Base-by-base conservation (phyloP, 2,329 filamentous ascomycete genomes). In the Exophiala sp. region DNA sequence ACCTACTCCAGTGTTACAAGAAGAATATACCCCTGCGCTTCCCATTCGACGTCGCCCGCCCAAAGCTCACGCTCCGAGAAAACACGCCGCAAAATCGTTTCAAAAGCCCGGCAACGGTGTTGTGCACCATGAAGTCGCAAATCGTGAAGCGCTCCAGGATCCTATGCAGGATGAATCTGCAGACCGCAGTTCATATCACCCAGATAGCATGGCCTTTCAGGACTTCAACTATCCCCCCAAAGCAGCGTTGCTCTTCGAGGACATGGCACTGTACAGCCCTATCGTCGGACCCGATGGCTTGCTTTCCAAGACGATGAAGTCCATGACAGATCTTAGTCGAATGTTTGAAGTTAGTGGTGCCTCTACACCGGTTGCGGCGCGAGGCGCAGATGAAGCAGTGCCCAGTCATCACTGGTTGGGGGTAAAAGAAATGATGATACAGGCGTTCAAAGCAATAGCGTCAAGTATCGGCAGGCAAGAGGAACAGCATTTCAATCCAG, bases 381-480 rank as follows among this genome's bases (percentile, higher is more conserved):
- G 51, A 11, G 42, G 39, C n/a, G 46, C 45, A 8, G 47, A 36
- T 10, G 40, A 46, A 14, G 47, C 54, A 11, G 33, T 55, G 11
- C 10, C 7, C 9, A 35, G 32, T 12, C 7, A n/a, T 35, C 40
- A 14, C 14, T 60, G 57, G 57, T 49, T 46, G 11, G 18, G 14
- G 41, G 33, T 44, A 11, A 35, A 52, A 42, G 20, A 14, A 40
- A 50, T 46, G 12, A 47, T 54, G 3, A 14, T 29, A 24, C 47
- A 51, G 12, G 10, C 34, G 14, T 50, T 55, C 14, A n/a, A 3
- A 7, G 48, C 54, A 33, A 54, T 45, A n/a, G 12, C 24, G 14
- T 47, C 45, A 5, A 39, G 48, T 36, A 34, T 33, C 10, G 32
- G 35, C 36, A 35, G 32, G 18, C 40, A 55, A 11, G 18, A 12